Conservation (phyloP, 495 filamentous ascomycete species). For the Pyrenula aspistea region DNA sequence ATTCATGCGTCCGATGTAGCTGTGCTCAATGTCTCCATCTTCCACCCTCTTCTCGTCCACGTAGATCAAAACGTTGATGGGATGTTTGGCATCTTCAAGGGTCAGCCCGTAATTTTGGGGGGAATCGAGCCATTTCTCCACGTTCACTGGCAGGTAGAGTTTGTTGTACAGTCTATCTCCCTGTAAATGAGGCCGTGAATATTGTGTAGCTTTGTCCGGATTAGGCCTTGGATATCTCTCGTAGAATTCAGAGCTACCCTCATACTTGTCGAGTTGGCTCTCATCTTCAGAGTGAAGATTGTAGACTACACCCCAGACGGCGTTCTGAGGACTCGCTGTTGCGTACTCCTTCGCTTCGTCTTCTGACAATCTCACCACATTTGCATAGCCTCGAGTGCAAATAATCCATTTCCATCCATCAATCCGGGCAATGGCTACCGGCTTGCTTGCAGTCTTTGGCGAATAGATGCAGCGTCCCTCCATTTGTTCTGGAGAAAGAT, state of each 20-base stretch:
- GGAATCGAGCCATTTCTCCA: conserved; percentile 22
- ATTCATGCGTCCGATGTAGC: conserved; percentile 62
- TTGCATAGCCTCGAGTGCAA: conserved; percentile 57
- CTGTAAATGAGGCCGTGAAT: conserved; percentile 7
- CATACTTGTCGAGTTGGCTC: conserved; percentile 26
- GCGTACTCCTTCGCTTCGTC: conserved; percentile 16
- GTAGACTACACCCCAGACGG: conserved; percentile 51
- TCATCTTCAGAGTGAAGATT: conserved; percentile 30
- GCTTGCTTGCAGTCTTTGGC: conserved; percentile 34
- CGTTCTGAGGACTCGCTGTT: conserved; percentile 9
- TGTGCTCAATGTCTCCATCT: conserved; percentile 33
- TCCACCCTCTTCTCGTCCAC: conserved; percentile 33
- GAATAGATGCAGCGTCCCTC: conserved; percentile 41
- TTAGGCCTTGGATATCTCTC: background rate
- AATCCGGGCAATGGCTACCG: conserved; percentile 32
- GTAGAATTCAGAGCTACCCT: conserved; percentile 21
- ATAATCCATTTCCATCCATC: conserved; percentile 52
- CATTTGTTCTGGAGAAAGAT: conserved; percentile 61
- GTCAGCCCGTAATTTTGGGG: background rate
- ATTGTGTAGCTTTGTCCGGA: background rate
- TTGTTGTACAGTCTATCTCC: conserved; percentile 25
- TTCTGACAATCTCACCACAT: conserved; percentile 35
- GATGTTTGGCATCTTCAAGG: conserved; percentile 1
- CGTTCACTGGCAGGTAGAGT: conserved; percentile 23
- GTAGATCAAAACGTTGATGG: conserved; percentile 39